phyloP scores from a whole-genome alignment of 164 flowering plant genomes.

The Echeveria elegans region DNA sequence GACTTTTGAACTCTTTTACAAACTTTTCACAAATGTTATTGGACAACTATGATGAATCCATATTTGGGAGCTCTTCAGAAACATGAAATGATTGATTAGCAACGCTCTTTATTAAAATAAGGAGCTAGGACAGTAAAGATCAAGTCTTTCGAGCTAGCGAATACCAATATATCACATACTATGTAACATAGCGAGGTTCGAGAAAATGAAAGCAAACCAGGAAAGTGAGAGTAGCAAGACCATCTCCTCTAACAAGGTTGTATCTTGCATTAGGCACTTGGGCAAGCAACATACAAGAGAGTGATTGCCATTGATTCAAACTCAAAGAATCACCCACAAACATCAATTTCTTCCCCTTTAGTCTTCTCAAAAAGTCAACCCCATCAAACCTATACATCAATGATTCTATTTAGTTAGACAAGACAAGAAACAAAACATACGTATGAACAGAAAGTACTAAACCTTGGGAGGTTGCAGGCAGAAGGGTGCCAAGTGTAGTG shows the following conservation, averaged over 20 bases:
- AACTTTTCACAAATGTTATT: background rate
- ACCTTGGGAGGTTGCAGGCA: constrained; percentile 29
- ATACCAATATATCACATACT: background rate
- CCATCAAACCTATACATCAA: constrained; percentile 32
- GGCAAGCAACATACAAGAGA: constrained; percentile 36
- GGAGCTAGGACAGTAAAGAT: too few relatives aligned
- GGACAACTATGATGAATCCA: background rate
- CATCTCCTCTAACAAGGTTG: constrained; percentile 1
- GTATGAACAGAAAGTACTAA: background rate
- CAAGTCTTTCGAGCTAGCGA: background rate
- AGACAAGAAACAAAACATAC: background rate
- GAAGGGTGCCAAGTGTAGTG: constrained; percentile 40
- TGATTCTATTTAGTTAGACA: background rate
- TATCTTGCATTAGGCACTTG: constrained; percentile 18
- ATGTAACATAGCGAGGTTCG: background rate
- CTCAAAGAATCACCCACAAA: constrained; percentile 47
- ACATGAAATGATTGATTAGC: background rate
- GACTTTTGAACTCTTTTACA: background rate
- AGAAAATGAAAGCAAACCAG: constrained; percentile 13
- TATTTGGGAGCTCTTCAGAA: background rate
- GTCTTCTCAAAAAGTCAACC: constrained; percentile 18
- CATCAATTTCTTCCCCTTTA: constrained; percentile 31
- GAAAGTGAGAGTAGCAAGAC: constrained; percentile 21
- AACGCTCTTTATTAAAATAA: too few relatives aligned
- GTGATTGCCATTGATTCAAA: constrained; percentile 37